Conservation (phyloP, 148 eudicot genomes). For the Talinum fruticosum region DNA sequence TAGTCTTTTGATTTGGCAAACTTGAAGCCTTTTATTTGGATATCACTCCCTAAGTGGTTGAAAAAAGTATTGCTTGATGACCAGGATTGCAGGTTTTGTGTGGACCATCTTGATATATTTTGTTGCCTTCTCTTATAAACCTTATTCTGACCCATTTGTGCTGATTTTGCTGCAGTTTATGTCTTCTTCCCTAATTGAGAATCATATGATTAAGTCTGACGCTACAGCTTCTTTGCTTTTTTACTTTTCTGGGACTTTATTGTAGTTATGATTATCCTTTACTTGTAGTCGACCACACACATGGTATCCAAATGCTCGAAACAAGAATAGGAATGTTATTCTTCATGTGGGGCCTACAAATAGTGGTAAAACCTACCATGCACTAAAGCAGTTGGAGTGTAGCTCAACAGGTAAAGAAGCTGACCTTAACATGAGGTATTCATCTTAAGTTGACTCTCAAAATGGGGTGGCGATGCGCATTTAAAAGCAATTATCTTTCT, state of each 20-base stretch:
- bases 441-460: background rate
- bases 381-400: slow-evolving; percentile 75
- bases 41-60: background rate
- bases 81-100: background rate
- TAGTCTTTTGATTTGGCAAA: background rate
- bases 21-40: background rate
- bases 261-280: background rate
- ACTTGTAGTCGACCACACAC: slow-evolving; percentile 75
- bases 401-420: slow-evolving; percentile 71
- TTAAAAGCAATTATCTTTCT: slow-evolving; percentile 7
- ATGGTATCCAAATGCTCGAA: slow-evolving; percentile 94
- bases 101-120: background rate
- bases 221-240: background rate
- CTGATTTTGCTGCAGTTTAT: background rate
- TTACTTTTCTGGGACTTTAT: background rate
- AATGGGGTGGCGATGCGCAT: background rate
- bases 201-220: background rate
- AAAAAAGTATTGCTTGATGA: background rate
- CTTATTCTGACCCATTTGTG: background rate
- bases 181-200: background rate
- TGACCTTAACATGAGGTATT: background rate
- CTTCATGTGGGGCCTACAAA: slow-evolving; percentile 97
- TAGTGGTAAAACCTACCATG: slow-evolving; percentile 92
- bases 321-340: slow-evolving; percentile 60
- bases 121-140: background rate